These are phyloP conservation scores for Platanthera guangdongensis DNA, from an alignment of 106 monocot genomes.

Conservation along the genomic window DNA sequence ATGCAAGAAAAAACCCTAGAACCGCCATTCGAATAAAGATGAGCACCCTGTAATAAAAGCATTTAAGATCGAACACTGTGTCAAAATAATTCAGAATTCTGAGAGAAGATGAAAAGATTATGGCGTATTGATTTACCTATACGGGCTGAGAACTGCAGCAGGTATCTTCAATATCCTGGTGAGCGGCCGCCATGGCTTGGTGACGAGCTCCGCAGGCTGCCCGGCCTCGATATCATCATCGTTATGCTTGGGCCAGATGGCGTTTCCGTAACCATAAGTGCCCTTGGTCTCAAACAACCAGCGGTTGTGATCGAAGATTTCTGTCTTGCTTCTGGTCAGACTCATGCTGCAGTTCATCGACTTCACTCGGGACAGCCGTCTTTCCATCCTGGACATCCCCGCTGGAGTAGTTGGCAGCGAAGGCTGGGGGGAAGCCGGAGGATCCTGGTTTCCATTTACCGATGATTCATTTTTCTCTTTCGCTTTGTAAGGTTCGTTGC, in stretches of 20 bases:
- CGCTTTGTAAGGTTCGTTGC: slow-evolving; percentile 54
- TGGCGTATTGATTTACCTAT: slow-evolving; percentile 17
- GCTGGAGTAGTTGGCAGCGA: slow-evolving; percentile 12
- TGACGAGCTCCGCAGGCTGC: slow-evolving; percentile 40
- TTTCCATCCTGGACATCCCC: slow-evolving; percentile 29
- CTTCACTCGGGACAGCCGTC: slow-evolving; percentile 36
- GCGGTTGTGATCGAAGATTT: slow-evolving; percentile 61
- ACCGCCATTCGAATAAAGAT: slow-evolving; percentile 38
- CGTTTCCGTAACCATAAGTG: slow-evolving; percentile 73
- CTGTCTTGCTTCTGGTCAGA: slow-evolving; percentile 37
- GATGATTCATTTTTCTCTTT: slow-evolving; percentile 33
- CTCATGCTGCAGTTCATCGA: slow-evolving; percentile 23
- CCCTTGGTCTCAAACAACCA: slow-evolving; percentile 81
- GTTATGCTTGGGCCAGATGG: slow-evolving; percentile 52
- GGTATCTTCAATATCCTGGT: slow-evolving; percentile 72
- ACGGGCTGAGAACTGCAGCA: slow-evolving; percentile 47
- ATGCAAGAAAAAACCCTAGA: slow-evolving; percentile 51
- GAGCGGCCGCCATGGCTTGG: slow-evolving; percentile 82
- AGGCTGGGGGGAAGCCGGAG: not conserved
- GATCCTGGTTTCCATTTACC: slow-evolving; percentile 6
- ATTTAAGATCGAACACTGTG: not conserved
- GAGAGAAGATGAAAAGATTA: too few relatives aligned
- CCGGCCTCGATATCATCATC: slow-evolving; percentile 19
- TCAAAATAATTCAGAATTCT: not conserved
- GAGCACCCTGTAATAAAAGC: slow-evolving; percentile 36